These are phyloP conservation scores for Cladophialophora yegresii DNA, from an alignment of 2,329 filamentous ascomycete species.

Conservation along the genomic window DNA sequence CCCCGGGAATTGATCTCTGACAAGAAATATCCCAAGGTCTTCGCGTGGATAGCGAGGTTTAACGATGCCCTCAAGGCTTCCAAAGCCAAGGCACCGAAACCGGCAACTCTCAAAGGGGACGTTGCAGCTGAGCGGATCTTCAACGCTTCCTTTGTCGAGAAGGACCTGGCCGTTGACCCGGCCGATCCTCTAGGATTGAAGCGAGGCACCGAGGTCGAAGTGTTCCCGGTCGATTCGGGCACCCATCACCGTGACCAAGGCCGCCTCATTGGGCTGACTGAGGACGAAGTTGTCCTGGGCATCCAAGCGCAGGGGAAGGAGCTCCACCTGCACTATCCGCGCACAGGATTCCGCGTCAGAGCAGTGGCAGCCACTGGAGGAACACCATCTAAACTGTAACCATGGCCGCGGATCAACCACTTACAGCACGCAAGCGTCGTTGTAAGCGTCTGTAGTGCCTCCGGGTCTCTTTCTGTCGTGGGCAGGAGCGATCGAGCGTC, in stretches of 20 bases:
- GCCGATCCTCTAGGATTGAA: slow-evolving; percentile 57
- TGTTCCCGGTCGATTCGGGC: slow-evolving; percentile 66
- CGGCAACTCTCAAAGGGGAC: slow-evolving; percentile 54
- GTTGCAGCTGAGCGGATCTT: slow-evolving; percentile 56
- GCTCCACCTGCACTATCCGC: slow-evolving; percentile 63
- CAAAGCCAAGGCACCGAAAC: slow-evolving; percentile 45
- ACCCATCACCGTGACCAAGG: slow-evolving; percentile 61
- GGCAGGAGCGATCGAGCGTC: neutral
- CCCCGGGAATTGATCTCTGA: slow-evolving; percentile 56
- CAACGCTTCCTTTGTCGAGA: slow-evolving; percentile 51
- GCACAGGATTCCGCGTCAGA: slow-evolving; percentile 45
- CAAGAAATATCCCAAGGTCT: slow-evolving; percentile 60
- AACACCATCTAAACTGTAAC: slow-evolving; percentile 27
- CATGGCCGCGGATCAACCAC: neutral
- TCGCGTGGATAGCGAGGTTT: slow-evolving; percentile 67
- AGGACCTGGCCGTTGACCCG: slow-evolving; percentile 49
- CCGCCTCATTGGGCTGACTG: slow-evolving; percentile 54
- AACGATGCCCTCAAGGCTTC: slow-evolving; percentile 51
- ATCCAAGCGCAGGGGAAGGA: slow-evolving; percentile 47
- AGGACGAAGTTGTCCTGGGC: slow-evolving; percentile 61
- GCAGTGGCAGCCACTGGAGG: slow-evolving; percentile 10
- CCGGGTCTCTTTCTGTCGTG: neutral
- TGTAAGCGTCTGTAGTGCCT: neutral
- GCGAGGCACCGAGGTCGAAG: slow-evolving; percentile 57
- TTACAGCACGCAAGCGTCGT: neutral